Evolutionary conservation across 441 rosid species (phyloP), one percentile per base, ranked within the genome.

Genomic region (Rhodomyrtus psidioides): DNA sequence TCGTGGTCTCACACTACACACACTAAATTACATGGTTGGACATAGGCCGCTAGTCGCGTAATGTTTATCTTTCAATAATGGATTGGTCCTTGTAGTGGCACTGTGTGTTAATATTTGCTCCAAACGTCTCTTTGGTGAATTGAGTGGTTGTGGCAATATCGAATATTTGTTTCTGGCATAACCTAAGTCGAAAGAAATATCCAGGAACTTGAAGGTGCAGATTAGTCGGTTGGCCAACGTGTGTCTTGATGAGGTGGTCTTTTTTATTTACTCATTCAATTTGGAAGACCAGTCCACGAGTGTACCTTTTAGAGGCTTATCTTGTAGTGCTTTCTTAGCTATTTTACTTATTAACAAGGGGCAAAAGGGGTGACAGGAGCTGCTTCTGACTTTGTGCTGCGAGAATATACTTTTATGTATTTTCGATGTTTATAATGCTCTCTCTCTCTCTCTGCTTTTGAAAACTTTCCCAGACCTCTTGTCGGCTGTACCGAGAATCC

Each of bases 381-480:
- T 65, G n/a, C 26, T 65, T 65, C 42, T 42, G 46, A 19, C 79
- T 46, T 65, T 9, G 13, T 21, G 26, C 46, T 34, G 79, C 15
- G 42, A 65, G 49, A 65, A 65, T 65, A 65, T 65, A 49, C 46
- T 34, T 34, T 65, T 19, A 49, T 19, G 49, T 70, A 34, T 70
- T 39, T 34, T 65, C 8, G 4, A 70, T 39, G 79, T 70, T 34
- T 34, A 70, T 70, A 21, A 70, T 10, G 26, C 26, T 21, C 58
- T 55, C 57, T 21, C 57, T 55, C 65, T 60, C 44, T 62, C 46
- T 34, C 14, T 62, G 75, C 24, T 62, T 62, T 59, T 62, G 21
- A 62, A 34, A 65, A 70, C 26, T 70, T 55, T 89, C 81, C 89
- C 88, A 98, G 99, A 94, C 94, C 97, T 82, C 91, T 98, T 88